phyloP scores from a whole-genome alignment of 371 early-diverging fungal species.

The Lichtheimia ramosa region DNA sequence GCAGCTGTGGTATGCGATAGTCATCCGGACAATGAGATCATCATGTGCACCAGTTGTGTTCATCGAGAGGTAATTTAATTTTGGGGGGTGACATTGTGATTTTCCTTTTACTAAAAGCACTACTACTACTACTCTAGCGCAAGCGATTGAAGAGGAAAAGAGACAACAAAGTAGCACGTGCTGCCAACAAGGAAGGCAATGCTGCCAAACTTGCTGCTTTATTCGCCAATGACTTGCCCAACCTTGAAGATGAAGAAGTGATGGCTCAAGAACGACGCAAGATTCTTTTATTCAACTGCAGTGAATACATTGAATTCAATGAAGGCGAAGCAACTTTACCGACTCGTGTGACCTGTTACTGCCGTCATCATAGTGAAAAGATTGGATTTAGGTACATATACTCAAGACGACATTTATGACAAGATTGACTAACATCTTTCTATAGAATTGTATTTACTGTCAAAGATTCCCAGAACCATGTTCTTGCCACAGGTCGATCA shows the following conservation, averaged over 20 bases:
- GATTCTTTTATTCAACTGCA: conserved; percentile 71
- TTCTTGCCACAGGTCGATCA: conserved; percentile 72
- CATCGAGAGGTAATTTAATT: conserved; percentile 62
- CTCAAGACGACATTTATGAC: background rate
- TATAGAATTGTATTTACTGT: conserved; percentile 64
- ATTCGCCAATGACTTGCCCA: conserved; percentile 42
- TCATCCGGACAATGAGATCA: conserved; percentile 66
- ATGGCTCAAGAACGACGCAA: conserved; percentile 55
- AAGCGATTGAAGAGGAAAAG: conserved; percentile 55
- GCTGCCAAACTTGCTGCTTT: conserved; percentile 49
- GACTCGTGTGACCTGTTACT: conserved; percentile 82
- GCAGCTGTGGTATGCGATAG: conserved; percentile 75
- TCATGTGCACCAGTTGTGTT: conserved; percentile 75
- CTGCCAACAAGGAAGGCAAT: conserved; percentile 50
- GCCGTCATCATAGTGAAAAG: conserved; percentile 87
- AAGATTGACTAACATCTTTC: background rate
- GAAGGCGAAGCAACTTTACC: conserved; percentile 78
- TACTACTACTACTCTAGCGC: conserved; percentile 26
- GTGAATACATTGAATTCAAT: conserved; percentile 70
- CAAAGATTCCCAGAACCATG: conserved; percentile 56
- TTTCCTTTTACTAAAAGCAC: background rate
- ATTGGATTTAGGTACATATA: conserved; percentile 72
- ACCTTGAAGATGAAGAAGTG: conserved; percentile 40
- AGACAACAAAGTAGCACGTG: conserved; percentile 53
- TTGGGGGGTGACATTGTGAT: too few species aligned